Conservation (phyloP, 257 asterid species). For the Echites panduratus region DNA sequence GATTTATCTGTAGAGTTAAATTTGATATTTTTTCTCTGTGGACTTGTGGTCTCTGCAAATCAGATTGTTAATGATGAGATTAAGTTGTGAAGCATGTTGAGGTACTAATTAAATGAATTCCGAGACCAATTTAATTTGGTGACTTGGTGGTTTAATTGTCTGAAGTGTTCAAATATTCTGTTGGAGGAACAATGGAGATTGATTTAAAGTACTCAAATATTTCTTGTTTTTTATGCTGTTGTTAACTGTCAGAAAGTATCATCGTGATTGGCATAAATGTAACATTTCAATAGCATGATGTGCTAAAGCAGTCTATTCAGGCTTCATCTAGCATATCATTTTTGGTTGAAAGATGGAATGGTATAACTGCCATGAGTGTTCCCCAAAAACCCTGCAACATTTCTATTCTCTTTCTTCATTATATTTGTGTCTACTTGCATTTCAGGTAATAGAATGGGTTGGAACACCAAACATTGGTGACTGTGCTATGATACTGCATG, state of each 20-base stretch:
- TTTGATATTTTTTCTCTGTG: neutral
- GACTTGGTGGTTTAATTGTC: neutral
- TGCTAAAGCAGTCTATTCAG: neutral
- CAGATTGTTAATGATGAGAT: neutral
- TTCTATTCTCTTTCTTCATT: neutral
- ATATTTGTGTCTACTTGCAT: constrained; percentile 12
- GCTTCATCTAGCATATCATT: neutral
- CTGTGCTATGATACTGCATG: constrained; percentile 89
- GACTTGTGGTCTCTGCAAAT: neutral
- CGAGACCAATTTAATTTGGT: neutral
- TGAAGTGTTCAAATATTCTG: neutral
- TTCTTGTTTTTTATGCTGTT: neutral
- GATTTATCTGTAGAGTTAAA: neutral
- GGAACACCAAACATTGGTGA: constrained; percentile 94
- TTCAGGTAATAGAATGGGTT: constrained; percentile 91
- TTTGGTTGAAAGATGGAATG: neutral
- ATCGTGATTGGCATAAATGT: neutral
- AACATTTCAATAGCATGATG: neutral
- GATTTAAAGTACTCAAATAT: neutral
- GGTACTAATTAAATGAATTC: neutral
- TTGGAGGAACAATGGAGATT: neutral
- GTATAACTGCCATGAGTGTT: neutral
- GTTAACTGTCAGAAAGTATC: neutral
- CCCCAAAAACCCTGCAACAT: neutral
- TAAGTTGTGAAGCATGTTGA: neutral